A percentile compares a stretch with the other conserved stretches of the same genome.
Evolutionary conservation across 1,139 yeast species (phyloP).

Genomic region (Debaryomyces subglobosus): DNA sequence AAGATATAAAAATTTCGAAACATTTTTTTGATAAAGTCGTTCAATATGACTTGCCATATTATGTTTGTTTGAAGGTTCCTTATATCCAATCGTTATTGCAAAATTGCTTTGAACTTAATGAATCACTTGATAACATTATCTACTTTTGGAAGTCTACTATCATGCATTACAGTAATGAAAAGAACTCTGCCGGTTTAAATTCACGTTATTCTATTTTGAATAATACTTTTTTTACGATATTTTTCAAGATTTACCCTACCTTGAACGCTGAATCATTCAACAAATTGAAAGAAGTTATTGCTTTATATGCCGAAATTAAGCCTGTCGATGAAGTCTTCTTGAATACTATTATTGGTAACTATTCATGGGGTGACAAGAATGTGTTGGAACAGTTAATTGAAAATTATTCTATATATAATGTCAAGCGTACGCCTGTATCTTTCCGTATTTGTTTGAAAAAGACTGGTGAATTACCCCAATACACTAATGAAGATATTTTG

Average conservation of each 20-base stretch:
- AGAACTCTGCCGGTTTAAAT: constrained; percentile 32
- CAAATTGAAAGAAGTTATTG: constrained; percentile 60
- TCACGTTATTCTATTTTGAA: constrained; percentile 71
- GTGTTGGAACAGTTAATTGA: constrained; percentile 67
- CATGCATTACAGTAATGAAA: constrained; percentile 51
- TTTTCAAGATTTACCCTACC: constrained; percentile 61
- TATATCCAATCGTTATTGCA: constrained; percentile 68
- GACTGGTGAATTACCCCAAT: constrained; percentile 60
- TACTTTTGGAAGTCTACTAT: constrained; percentile 70
- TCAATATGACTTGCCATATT: constrained; percentile 68
- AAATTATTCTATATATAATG: constrained; percentile 60
- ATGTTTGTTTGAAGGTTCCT: constrained; percentile 73
- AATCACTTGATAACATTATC: constrained; percentile 60
- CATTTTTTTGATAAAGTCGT: constrained; percentile 76
- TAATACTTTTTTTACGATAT: constrained; percentile 66
- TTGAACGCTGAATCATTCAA: constrained; percentile 59
- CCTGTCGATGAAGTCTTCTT: constrained; percentile 75
- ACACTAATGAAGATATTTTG: constrained; percentile 57
- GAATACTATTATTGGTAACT: constrained; percentile 74
- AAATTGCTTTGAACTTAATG: constrained; percentile 61
- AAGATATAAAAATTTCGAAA: constrained; percentile 71
- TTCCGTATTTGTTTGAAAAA: constrained; percentile 78
- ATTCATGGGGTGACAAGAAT: constrained; percentile 67
- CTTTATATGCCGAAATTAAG: constrained; percentile 58
- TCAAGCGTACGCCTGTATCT: constrained; percentile 69